phyloP scores from a whole-genome alignment of 1,284 basidiomycete species.

The Fomitopsis pinicola region DNA sequence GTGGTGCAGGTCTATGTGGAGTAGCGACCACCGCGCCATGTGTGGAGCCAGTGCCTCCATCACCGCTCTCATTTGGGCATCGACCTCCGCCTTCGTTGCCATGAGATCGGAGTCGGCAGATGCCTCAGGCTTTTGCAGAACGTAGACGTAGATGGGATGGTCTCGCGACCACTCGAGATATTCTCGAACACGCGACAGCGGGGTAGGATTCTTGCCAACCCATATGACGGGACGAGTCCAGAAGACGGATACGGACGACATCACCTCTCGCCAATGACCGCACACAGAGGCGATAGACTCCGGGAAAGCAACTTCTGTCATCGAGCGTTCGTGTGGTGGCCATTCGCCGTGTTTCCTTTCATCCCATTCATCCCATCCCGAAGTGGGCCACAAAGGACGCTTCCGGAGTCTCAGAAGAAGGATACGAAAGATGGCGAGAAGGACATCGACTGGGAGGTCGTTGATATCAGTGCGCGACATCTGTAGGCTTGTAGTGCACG shows the following conservation, averaged over 20 bases:
- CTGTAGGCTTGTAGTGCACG: too few relatives aligned
- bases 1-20: background rate
- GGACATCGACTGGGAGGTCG: background rate
- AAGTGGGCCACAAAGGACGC: too few relatives aligned
- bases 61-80: background rate
- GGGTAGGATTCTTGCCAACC: background rate
- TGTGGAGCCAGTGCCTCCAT: conserved; percentile 1
- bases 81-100: background rate
- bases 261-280: background rate
- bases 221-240: conserved; percentile 1
- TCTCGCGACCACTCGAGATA: background rate
- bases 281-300: background rate
- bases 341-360: background rate
- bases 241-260: conserved; percentile 1
- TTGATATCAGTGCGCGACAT: background rate
- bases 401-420: background rate
- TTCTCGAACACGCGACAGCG: background rate
- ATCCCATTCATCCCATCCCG: conserved; percentile 1
- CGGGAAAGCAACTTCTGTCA: background rate
- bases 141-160: background rate
- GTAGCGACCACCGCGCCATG: background rate
- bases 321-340: background rate
- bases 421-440: background rate
- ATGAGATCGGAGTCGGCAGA: background rate
- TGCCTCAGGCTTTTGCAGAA: background rate